Conservation (phyloP, 495 filamentous ascomycete species). For the Penicillium mononematosum region DNA sequence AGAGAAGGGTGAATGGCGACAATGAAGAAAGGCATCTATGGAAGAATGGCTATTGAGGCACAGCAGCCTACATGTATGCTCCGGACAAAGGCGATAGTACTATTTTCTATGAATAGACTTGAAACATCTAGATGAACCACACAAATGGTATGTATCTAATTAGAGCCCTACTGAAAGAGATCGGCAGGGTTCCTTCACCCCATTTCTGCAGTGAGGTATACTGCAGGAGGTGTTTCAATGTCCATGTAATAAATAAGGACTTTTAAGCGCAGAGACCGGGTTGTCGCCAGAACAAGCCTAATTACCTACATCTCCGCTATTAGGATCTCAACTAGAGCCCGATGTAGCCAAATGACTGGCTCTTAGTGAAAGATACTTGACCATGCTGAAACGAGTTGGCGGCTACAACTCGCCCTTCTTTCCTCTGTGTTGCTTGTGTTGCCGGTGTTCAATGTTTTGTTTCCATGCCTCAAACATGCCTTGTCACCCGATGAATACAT, state of each 20-base stretch:
- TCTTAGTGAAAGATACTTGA: background rate
- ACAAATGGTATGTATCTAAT: background rate
- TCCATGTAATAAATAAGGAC: constrained; percentile 2
- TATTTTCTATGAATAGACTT: constrained; percentile 12
- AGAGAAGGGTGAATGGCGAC: constrained; percentile 8
- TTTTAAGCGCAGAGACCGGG: constrained; percentile 10
- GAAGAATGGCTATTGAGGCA: constrained; percentile 12
- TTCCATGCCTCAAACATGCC: too few relatives aligned
- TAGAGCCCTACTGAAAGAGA: background rate
- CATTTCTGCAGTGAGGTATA: background rate
- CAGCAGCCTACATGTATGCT: background rate
- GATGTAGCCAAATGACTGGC: constrained; percentile 13
- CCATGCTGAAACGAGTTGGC: constrained; percentile 18
- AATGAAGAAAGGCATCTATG: constrained; percentile 12
- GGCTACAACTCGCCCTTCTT: background rate
- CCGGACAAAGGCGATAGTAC: background rate
- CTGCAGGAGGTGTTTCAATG: constrained; percentile 16
- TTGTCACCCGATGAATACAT: background rate
- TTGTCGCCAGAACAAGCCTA: constrained; percentile 1
- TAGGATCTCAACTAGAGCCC: constrained; percentile 5
- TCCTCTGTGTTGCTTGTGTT: background rate
- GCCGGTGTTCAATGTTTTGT: too few relatives aligned
- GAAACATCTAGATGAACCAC: constrained; percentile 7
- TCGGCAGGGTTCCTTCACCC: background rate
- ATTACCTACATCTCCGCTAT: background rate